Base-by-base conservation (phyloP, 805 yeast species). In the Hanseniaspora vineae region DNA sequence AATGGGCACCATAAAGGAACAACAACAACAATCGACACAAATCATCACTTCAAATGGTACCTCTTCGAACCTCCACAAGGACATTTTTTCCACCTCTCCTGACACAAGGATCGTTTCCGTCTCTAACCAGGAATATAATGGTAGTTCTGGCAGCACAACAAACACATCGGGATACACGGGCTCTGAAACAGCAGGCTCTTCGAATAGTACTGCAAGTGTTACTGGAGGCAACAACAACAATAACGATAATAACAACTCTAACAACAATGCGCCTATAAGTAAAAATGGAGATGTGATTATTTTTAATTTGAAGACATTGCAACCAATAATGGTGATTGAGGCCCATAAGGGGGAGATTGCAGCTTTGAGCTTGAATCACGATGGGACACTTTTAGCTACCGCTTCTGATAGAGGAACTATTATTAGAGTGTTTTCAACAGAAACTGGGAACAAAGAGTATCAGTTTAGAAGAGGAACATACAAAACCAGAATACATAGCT, bases 401-500 rank as follows among this genome's bases (percentile, higher is more conserved):
- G 83, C 89, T 1, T 79, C 87, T 12, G 79, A 76, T 42, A 82
- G 82, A 55, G 94, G 94, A 2, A 84, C 94, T 0, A 81, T 84
- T 15, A 76, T 84, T 1, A 65, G 90, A 50, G 82, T 84, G 1
- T 84, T 83, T 55, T 66, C 75, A 31, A 78, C 78, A 0, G 70
- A 66, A n/a, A 74, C 80, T 1, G 88, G 89, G 0, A 65, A 69
- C 31, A 80, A 78, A 54, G 54, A 81, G 35, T 77, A 71, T 52
- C 90, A 84, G 55, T 83, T 81, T 58, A 69, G 94, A 58, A 71
- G 94, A 59, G 94, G 94, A 0, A 80, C 90, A 1, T 89, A 89
- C 59, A 84, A 86, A 2, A 84, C 97, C 2, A 75, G 71, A 52
- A 84, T 92, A 15, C 78, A 77, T 55, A 81, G 94, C 11, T 69